Percentiles rank a stretch among this genome's conserved stretches.
phyloP scores from a whole-genome alignment of 495 filamentous ascomycete species.

The Aspergillus bridgeri region DNA sequence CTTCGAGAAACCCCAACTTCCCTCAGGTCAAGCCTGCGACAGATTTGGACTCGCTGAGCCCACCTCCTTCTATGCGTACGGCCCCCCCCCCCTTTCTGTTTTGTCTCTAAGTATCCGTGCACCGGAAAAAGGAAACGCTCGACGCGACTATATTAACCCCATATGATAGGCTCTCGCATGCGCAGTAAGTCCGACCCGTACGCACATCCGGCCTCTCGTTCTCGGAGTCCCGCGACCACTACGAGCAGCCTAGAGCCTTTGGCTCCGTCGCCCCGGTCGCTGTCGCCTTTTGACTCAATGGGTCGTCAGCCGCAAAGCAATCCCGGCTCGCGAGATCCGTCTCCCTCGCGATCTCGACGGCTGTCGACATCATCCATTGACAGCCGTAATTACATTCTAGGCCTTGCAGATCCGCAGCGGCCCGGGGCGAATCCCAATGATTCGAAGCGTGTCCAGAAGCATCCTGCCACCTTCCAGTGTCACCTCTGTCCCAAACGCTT shows the following conservation, averaged over 20 bases:
- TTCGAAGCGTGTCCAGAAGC: slow-evolving; percentile 82
- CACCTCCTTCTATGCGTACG: slow-evolving; percentile 71
- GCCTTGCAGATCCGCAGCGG: slow-evolving; percentile 83
- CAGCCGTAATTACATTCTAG: slow-evolving; percentile 88
- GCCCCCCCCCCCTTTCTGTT: slow-evolving; percentile 12
- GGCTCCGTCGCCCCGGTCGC: slow-evolving; percentile 53
- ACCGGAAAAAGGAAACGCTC: too few species aligned
- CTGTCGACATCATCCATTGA: slow-evolving; percentile 81
- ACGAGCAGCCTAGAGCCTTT: slow-evolving; percentile 44
- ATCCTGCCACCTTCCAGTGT: slow-evolving; percentile 90
- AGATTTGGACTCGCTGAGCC: slow-evolving; percentile 72
- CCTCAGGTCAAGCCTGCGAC: slow-evolving; percentile 60
- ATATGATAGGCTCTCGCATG: slow-evolving; percentile 50
- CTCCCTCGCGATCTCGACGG: slow-evolving; percentile 64
- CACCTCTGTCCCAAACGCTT: slow-evolving; percentile 82
- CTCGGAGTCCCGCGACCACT: slow-evolving; percentile 41
- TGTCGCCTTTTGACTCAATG: slow-evolving; percentile 60
- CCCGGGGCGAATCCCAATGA: slow-evolving; percentile 61
- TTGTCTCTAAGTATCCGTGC: too few species aligned
- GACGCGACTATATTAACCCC: slow-evolving; percentile 15
- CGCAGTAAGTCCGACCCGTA: slow-evolving; percentile 75
- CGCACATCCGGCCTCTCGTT: slow-evolving; percentile 40
- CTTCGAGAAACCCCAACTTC: slow-evolving; percentile 68
- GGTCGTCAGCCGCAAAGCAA: slow-evolving; percentile 37
- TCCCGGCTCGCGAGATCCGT: slow-evolving; percentile 53